These are phyloP conservation scores for Graphiopsis chlorocephala DNA, from an alignment of 2,329 filamentous ascomycete species.

Conservation along the genomic window DNA sequence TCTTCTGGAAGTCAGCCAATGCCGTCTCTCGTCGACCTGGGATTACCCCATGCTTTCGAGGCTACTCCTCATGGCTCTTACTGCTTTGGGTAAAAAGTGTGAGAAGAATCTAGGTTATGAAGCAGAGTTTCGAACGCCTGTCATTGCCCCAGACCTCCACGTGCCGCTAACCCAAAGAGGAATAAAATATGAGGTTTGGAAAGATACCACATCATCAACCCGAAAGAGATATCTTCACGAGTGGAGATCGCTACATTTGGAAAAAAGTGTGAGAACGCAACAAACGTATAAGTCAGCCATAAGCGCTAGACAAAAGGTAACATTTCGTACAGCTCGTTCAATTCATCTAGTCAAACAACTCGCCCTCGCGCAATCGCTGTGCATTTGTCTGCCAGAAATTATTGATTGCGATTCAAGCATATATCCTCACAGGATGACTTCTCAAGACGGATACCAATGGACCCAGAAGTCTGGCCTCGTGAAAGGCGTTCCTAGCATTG, in stretches of 20 bases:
- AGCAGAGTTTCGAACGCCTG: neutral
- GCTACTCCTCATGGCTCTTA: neutral
- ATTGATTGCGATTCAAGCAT: neutral
- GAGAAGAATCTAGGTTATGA: neutral
- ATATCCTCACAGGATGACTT: neutral
- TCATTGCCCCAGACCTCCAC: neutral
- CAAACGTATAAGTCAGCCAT: neutral
- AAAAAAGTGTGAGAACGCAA: neutral
- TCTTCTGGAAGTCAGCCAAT: neutral
- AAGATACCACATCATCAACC: neutral
- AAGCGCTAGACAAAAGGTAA: neutral
- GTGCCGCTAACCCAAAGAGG: neutral
- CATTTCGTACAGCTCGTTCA: neutral
- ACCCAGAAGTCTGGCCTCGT: neutral
- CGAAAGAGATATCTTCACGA: neutral
- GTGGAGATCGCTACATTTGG: neutral
- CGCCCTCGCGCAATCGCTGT: neutral
- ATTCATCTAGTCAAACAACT: neutral
- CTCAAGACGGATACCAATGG: neutral
- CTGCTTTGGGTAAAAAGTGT: neutral
- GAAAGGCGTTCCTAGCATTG: neutral
- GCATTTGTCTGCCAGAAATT: neutral
- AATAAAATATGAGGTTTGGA: neutral
- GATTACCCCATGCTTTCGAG: neutral
- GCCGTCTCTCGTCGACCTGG: neutral